phyloP scores from a whole-genome alignment of 768 basidiomycete species.

The Naganishia kalamii region DNA sequence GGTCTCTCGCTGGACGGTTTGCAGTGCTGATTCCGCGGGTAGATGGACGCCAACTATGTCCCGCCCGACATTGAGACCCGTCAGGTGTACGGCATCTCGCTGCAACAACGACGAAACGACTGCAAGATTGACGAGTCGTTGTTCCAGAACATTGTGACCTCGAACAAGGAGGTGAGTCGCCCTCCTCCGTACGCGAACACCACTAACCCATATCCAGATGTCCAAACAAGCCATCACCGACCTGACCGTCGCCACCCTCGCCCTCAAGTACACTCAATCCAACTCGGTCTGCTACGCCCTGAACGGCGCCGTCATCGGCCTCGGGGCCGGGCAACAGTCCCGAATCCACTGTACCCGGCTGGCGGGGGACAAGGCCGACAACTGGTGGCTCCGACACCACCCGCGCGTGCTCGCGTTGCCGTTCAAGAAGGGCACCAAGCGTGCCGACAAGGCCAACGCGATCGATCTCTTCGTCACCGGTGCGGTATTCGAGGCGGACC shows the following conservation, averaged over 20 bases:
- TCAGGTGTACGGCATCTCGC: slow-evolving; percentile 84
- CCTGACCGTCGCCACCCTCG: slow-evolving; percentile 89
- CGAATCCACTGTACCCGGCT: slow-evolving; percentile 98
- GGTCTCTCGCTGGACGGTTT: background rate
- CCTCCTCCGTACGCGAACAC: background rate
- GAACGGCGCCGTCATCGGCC: slow-evolving; percentile 84
- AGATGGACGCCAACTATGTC: slow-evolving; percentile 83
- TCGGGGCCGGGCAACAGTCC: slow-evolving; percentile 96
- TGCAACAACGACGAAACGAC: slow-evolving; percentile 87
- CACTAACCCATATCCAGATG: slow-evolving; percentile 52
- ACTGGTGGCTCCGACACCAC: slow-evolving; percentile 99
- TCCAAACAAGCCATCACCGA: slow-evolving; percentile 73
- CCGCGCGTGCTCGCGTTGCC: slow-evolving; percentile 83
- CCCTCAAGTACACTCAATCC: slow-evolving; percentile 97
- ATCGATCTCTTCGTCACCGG: slow-evolving; percentile 93
- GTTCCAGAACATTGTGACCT: slow-evolving; percentile 81
- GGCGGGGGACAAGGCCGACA: slow-evolving; percentile 94
- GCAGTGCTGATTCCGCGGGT: background rate
- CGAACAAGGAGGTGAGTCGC: slow-evolving; percentile 69
- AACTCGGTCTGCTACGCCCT: slow-evolving; percentile 96
- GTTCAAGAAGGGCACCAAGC: slow-evolving; percentile 95
- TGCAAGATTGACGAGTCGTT: slow-evolving; percentile 71
- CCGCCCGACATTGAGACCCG: slow-evolving; percentile 81
- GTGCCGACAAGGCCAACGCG: slow-evolving; percentile 96
- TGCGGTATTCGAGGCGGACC: slow-evolving; percentile 65